Evolutionary conservation across 371 early-diverging fungal genomes (phyloP), one percentile per base, ranked within the genome.

Genomic region (Basidiobolus meristosporus): DNA sequence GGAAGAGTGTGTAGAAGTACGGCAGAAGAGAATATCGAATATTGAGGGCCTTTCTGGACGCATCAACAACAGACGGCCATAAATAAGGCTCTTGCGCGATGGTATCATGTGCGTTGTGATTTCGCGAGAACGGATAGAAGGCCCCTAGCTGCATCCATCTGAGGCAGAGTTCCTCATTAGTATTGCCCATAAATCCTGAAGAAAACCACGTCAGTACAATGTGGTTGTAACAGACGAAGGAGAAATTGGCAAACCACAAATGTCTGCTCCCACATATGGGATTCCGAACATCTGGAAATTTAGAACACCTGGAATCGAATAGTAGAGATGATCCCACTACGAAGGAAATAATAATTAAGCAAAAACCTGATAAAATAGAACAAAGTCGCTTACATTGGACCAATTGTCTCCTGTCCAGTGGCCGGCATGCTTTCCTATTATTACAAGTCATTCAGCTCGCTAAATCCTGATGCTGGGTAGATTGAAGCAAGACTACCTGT

Each of bases 121-220:
- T 73, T 2, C 78, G 56, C 32, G 63, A 53, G 56, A 83, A 83
- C 1, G 85, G 80, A 45, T 78, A 76, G 45, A 82, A 73, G n/a
- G 78, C 52, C 2, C 82, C 84, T 20, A 80, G 53, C 45, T 68
- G 66, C 44, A 71, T 71, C 78, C 78, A 77, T 29, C 78, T 60
- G 18, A 63, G 48, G 41, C 77, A 66, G 31, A 77, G 60, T 41
- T 68, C 60, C 17, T 68, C 59, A 15, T 49, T 54, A 3, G 68
- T 50, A 38, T 64, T 50, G 7, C 67, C 70, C 31, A 56, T 56
- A 45, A 77, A 77, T 6, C 78, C 91, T n/a, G n/a, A n/a, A n/a
- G n/a, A n/a, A n/a, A n/a, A n/a, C n/a, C n/a, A n/a, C n/a, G n/a
- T n/a, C n/a, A n/a, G n/a, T n/a, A n/a, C n/a, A n/a, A n/a, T n/a